Conservation (phyloP, 345 rosid genomes). For the Zanthoxylum bungeanum region DNA sequence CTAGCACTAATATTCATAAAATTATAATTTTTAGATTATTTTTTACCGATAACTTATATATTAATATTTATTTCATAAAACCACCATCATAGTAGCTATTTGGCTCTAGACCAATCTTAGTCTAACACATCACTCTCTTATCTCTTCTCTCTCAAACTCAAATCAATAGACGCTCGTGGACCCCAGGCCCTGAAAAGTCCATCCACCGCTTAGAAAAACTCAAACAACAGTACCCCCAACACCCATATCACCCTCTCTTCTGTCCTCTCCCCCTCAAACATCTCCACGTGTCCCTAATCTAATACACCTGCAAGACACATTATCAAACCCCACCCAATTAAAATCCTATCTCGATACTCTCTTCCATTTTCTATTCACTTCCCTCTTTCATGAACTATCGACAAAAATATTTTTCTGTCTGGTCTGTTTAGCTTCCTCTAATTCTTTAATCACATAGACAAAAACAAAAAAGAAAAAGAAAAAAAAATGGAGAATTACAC, state of each 20-base stretch:
- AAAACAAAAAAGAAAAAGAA: too few relatives aligned
- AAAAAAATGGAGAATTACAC: constrained; percentile 61
- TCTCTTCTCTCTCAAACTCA: constrained; percentile 3
- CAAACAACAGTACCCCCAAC: not conserved
- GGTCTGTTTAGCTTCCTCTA: not conserved
- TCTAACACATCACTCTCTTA: constrained; percentile 31
- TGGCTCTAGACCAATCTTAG: too few relatives aligned
- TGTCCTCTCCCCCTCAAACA: not conserved
- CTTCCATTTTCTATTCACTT: not conserved
- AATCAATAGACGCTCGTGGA: constrained; percentile 24
- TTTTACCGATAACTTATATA: too few relatives aligned
- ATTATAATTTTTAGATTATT: too few relatives aligned
- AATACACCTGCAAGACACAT: not conserved
- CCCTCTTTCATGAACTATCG: constrained; percentile 6
- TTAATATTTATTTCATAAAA: too few relatives aligned
- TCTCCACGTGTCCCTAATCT: constrained; percentile 10
- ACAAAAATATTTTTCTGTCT: not conserved
- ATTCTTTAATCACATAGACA: too few relatives aligned
- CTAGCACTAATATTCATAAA: too few relatives aligned
- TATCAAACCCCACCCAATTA: not conserved
- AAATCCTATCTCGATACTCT: not conserved
- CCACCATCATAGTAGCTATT: too few relatives aligned
- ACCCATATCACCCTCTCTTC: not conserved
- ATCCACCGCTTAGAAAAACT: not conserved
- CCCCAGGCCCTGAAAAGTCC: constrained; percentile 21